Base-by-base conservation (phyloP, 2,329 filamentous ascomycete genomes). In the Ceratocystis alfenasii region DNA sequence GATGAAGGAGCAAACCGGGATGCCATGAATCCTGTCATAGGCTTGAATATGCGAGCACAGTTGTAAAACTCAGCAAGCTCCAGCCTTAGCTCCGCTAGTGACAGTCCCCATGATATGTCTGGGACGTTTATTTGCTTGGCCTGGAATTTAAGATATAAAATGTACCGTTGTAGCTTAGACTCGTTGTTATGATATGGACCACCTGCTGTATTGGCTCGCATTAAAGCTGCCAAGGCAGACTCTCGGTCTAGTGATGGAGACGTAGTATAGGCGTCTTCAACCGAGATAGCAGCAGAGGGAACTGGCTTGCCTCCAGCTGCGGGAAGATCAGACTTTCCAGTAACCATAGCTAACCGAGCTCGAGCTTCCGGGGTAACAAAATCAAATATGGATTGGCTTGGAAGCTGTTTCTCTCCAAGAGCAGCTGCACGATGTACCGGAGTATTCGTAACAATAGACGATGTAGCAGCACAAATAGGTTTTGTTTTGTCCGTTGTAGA, bases 321-420 rank as follows among this genome's bases (percentile, higher is more conserved):
- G 0, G 94, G 94, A 1, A 99, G 81, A 71, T 93, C 83, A 2
- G 76, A 76, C 66, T 86, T 90, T 0, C 92, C 92, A 1, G 90
- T 90, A 0, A 86, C 86, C 10, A 84, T 80, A 2, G 82, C 90
- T 57, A 99, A 81, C 30, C 87, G 84, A 63, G 93, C 87, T 68
- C 94, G 85, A 2, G 89, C 85, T 44, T 88, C 82, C 0, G 89
- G 80, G 0, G 89, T 89, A 69, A 99, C 81, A 74, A 89, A 99
- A 75, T 97, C 92, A 74, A 97, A 99, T 2, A 99, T 86, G 0
- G 94, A 97, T 76, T 97, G 96, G 0, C 90, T 90, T 0, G 92
- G 92, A 0, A 97, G 78, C 45, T 84, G 82, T 20, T 82, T 77
- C 75, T 95, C 90, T 41, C 90, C 90, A 0, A 96, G 79, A 33